These are phyloP conservation scores for Hypoxylon rubiginosum DNA, from an alignment of 2,329 filamentous ascomycete species.

Conservation along the genomic window DNA sequence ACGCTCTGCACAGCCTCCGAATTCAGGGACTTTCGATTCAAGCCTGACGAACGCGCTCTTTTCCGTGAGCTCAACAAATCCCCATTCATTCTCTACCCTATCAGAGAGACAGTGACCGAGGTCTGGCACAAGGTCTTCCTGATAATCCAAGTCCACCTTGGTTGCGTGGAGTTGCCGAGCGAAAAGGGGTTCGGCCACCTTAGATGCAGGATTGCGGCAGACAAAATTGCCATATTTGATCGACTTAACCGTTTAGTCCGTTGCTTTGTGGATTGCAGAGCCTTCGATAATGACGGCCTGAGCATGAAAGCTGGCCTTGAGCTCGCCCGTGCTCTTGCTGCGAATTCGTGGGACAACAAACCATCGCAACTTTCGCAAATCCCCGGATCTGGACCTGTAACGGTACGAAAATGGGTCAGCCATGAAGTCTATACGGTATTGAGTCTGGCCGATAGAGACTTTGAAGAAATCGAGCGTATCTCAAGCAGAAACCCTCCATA, in stretches of 20 bases:
- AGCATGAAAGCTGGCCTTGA: constrained; percentile 79
- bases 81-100: constrained; percentile 75
- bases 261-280: constrained; percentile 82
- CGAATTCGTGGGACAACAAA: constrained; percentile 84
- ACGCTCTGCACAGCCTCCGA: constrained; percentile 77
- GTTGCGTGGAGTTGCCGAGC: constrained; percentile 72
- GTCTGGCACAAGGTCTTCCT: constrained; percentile 82
- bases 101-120: constrained; percentile 75
- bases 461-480: constrained; percentile 80
- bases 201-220: constrained; percentile 68
- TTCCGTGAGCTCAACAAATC: constrained; percentile 81
- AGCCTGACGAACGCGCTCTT: constrained; percentile 74
- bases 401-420: constrained; percentile 79
- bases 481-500: constrained; percentile 86
- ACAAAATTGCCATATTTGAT: constrained; percentile 75
- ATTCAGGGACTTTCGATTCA: constrained; percentile 79
- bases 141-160: constrained; percentile 81
- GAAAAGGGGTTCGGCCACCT: constrained; percentile 69
- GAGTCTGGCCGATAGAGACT: constrained; percentile 75
- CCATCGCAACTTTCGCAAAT: constrained; percentile 87
- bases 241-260: constrained; percentile 77
- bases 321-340: constrained; percentile 80
- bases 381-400: constrained; percentile 79
- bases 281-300: constrained; percentile 71
- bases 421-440: constrained; percentile 80